Percentiles rank a stretch among this genome's conserved stretches.
Evolutionary conservation across 768 basidiomycete genomes (phyloP).

Genomic region (Boletus bicolor): DNA sequence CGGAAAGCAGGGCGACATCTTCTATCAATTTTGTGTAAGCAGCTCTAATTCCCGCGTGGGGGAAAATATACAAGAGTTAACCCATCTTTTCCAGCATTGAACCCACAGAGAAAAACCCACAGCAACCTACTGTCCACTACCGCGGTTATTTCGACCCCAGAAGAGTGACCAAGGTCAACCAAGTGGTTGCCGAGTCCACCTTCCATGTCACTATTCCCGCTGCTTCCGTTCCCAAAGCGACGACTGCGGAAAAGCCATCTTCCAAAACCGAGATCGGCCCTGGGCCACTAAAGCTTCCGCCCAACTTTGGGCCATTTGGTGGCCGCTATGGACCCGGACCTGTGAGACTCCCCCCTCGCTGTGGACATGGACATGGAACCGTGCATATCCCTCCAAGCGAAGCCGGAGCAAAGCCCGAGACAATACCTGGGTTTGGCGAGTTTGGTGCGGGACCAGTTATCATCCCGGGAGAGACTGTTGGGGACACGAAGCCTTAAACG

Average conservation of each 20-base stretch:
- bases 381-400: slow-evolving; percentile 22
- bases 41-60: neutral
- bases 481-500: slow-evolving; percentile 11
- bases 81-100: slow-evolving; percentile 20
- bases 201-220: slow-evolving; percentile 25
- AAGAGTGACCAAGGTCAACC: slow-evolving; percentile 31
- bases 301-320: slow-evolving; percentile 15
- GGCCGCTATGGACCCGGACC: slow-evolving; percentile 23
- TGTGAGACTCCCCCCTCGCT: slow-evolving; percentile 8
- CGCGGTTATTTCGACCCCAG: slow-evolving; percentile 36
- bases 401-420: slow-evolving; percentile 20
- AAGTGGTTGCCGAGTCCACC: slow-evolving; percentile 29
- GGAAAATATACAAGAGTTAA: neutral
- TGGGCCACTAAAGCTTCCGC: slow-evolving; percentile 8
- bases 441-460: slow-evolving; percentile 29
- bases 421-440: slow-evolving; percentile 25
- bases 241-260: neutral
- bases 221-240: slow-evolving; percentile 15
- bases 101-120: slow-evolving; percentile 27
- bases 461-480: slow-evolving; percentile 27
- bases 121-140: slow-evolving; percentile 12
- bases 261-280: slow-evolving; percentile 24
- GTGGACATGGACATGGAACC: slow-evolving; percentile 17
- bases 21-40: slow-evolving; percentile 41
- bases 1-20: slow-evolving; percentile 30